Conservation (phyloP, 768 basidiomycete species). For the Kwoniella bestiolae region DNA sequence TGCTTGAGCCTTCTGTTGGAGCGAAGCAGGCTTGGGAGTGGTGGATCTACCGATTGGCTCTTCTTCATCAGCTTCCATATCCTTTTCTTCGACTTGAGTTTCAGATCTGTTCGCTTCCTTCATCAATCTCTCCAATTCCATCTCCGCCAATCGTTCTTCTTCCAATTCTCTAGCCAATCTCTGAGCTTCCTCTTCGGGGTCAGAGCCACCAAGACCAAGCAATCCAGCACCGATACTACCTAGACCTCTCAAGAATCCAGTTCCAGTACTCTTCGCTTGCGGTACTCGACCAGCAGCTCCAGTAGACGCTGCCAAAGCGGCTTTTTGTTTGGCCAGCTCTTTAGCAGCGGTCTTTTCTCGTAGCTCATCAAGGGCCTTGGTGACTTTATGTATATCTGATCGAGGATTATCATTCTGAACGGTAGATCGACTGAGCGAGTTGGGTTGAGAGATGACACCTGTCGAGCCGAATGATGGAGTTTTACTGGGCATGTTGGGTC, state of each 20-base stretch:
- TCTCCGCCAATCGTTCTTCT: constrained; percentile 34
- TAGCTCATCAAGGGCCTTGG: constrained; percentile 44
- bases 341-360: constrained; percentile 40
- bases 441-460: not conserved
- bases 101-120: constrained; percentile 20
- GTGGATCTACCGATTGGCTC: constrained; percentile 1
- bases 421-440: not conserved
- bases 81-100: constrained; percentile 11
- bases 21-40: constrained; percentile 13
- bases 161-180: constrained; percentile 36
- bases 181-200: constrained; percentile 37
- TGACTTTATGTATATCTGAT: constrained; percentile 43
- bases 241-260: constrained; percentile 48
- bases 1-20: not conserved
- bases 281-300: constrained; percentile 14
- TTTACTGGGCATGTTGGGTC: constrained; percentile 16
- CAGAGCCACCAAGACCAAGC: constrained; percentile 32
- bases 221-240: constrained; percentile 38
- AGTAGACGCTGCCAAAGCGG: constrained; percentile 23
- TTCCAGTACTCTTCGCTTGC: constrained; percentile 31
- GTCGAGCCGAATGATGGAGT: constrained; percentile 17
- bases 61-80: constrained; percentile 15
- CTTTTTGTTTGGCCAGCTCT: constrained; percentile 34
- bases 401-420: constrained; percentile 14
- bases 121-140: constrained; percentile 39